Percentiles rank a stretch among this genome's conserved stretches.
These are phyloP conservation scores for Vigna unguiculata DNA, from an alignment of 306 rosid genomes.

Conservation along the genomic window DNA sequence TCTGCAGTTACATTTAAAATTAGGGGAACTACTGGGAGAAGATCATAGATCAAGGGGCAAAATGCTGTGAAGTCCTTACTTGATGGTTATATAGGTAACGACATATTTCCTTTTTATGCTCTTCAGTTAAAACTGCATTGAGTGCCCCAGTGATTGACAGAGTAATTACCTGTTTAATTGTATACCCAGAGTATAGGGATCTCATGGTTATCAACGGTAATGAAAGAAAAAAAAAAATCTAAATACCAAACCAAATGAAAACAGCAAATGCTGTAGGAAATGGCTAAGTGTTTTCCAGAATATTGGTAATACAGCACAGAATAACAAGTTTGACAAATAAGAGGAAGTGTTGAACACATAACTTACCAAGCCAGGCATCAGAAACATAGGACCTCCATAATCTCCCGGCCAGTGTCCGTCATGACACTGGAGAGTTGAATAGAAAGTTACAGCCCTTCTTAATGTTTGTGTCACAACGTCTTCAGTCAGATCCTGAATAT, in stretches of 20 bases:
- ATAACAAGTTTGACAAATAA: conserved; percentile 26
- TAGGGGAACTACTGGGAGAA: conserved; percentile 1
- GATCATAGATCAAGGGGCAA: conserved; percentile 24
- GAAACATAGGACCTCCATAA: conserved; percentile 98
- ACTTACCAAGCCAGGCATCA: conserved; percentile 86
- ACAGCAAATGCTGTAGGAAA: background rate
- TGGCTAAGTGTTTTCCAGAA: background rate
- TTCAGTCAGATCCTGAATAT: conserved; percentile 60
- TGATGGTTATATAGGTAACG: conserved; percentile 89
- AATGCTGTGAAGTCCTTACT: conserved; percentile 51
- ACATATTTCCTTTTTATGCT: conserved; percentile 78
- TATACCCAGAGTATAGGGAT: conserved; percentile 16
- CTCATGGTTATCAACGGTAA: conserved; percentile 19
- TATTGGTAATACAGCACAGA: conserved; percentile 14
- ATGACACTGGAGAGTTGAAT: conserved; percentile 73
- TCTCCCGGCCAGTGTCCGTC: conserved; percentile 98
- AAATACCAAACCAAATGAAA: conserved; percentile 29
- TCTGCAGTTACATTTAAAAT: conserved; percentile 59
- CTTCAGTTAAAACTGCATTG: conserved; percentile 74
- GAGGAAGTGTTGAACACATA: conserved; percentile 18
- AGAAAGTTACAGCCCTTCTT: conserved; percentile 69
- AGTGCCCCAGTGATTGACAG: conserved; percentile 78
- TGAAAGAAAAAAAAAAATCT: background rate
- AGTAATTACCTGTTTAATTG: conserved; percentile 62
- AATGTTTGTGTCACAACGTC: conserved; percentile 62